Evolutionary conservation across 2,329 filamentous ascomycete species (phyloP).

Genomic region (Achaetomium macrosporum): DNA sequence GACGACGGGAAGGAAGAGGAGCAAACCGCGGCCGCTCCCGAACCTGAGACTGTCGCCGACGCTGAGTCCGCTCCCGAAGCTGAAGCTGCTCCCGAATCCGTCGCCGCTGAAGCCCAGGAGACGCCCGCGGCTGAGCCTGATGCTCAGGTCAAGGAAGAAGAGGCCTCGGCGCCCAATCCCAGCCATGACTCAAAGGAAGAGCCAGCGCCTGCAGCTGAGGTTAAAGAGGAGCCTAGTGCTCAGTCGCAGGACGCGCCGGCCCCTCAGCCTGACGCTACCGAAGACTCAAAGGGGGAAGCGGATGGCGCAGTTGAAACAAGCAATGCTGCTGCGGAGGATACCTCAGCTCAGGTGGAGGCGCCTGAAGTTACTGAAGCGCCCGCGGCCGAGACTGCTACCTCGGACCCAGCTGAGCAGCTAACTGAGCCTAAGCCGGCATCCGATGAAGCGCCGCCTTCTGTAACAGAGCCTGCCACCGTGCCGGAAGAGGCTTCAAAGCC

Average conservation of each 20-base stretch:
- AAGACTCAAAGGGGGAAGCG: neutral
- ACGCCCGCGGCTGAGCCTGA: neutral
- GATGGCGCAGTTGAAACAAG: neutral
- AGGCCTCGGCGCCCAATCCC: neutral
- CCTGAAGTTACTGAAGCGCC: neutral
- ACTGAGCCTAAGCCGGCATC: too few relatives aligned
- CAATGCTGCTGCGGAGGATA: neutral
- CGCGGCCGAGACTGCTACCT: too few relatives aligned
- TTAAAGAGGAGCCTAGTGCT: neutral
- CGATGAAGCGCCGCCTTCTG: too few relatives aligned
- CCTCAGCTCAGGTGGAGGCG: neutral
- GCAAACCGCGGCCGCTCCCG: neutral
- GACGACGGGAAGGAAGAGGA: neutral
- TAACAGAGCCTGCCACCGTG: too few relatives aligned
- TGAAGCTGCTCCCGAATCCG: neutral
- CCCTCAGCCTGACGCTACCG: neutral
- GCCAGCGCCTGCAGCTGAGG: neutral
- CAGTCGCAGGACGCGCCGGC: conserved; percentile 2
- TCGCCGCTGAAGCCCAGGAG: neutral
- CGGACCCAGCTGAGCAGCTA: too few relatives aligned
- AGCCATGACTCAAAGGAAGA: neutral
- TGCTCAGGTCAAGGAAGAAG: too few relatives aligned
- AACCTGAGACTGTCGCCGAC: neutral
- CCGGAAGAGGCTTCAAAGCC: too few relatives aligned
- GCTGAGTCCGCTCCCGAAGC: conserved; percentile 1